Conservation (phyloP, 345 rosid species). For the Citrus cavaleriei region DNA sequence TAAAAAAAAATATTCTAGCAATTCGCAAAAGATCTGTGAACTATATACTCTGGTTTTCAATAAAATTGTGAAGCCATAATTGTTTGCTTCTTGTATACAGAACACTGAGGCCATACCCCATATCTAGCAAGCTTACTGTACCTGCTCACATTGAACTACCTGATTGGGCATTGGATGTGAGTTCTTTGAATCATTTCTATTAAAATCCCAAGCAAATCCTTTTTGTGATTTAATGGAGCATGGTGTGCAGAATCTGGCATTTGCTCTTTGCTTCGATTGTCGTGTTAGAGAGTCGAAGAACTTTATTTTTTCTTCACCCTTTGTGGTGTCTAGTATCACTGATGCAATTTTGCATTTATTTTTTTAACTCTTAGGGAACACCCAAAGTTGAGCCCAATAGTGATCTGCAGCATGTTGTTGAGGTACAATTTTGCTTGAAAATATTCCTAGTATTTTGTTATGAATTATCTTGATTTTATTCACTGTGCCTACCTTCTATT, state of each 20-base stretch:
- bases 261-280: not conserved
- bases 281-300: not conserved
- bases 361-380: slow-evolving; percentile 49
- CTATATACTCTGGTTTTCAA: not conserved
- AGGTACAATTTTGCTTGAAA: slow-evolving; percentile 41
- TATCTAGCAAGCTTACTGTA: slow-evolving; percentile 54
- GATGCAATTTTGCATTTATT: not conserved
- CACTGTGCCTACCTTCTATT: not conserved
- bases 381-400: slow-evolving; percentile 88
- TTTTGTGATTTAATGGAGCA: not conserved
- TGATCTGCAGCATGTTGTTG: slow-evolving; percentile 79
- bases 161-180: slow-evolving; percentile 94
- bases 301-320: slow-evolving; percentile 1
- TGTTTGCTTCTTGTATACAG: slow-evolving; percentile 35
- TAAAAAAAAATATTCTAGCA: not conserved
- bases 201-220: not conserved
- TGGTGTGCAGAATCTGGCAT: not conserved
- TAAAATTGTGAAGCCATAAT: slow-evolving; percentile 1
- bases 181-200: slow-evolving; percentile 18
- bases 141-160: slow-evolving; percentile 71
- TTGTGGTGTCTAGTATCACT: not conserved
- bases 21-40: not conserved
- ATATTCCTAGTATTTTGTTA: not conserved
- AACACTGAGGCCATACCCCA: slow-evolving; percentile 72
- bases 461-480: not conserved